Evolutionary conservation across 305 asterid species (phyloP).

Genomic region (Caryopteris hybrid): DNA sequence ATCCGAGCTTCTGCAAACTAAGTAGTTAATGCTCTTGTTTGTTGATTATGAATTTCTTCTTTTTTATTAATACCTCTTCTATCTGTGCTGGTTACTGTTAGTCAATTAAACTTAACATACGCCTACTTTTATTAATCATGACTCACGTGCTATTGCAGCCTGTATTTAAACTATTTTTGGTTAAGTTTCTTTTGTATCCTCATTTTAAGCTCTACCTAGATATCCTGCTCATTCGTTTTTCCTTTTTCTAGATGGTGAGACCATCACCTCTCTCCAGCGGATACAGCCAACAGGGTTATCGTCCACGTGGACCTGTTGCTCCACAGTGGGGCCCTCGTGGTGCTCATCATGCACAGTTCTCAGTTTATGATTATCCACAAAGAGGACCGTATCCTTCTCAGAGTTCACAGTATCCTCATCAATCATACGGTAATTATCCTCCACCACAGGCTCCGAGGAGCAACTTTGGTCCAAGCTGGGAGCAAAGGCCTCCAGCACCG

Average conservation of each 20-base stretch:
- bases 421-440: conserved; percentile 74
- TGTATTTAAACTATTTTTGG: no score
- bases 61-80: no score
- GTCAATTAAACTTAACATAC: not conserved
- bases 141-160: no score
- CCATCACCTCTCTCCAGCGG: conserved; percentile 76
- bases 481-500: conserved; percentile 76
- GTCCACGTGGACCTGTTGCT: conserved; percentile 75
- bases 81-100: not conserved
- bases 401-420: conserved; percentile 63
- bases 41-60: not conserved
- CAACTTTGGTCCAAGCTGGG: conserved; percentile 86
- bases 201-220: not conserved
- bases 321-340: conserved; percentile 90
- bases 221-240: not conserved
- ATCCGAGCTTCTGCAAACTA: not conserved
- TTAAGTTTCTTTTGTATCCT: not conserved
- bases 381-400: conserved; percentile 79
- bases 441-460: conserved; percentile 72
- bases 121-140: not conserved
- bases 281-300: conserved; percentile 70
- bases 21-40: not conserved
- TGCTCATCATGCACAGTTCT: conserved; percentile 54
- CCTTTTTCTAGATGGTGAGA: conserved; percentile 46
- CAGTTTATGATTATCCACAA: conserved; percentile 74